Base-by-base conservation (phyloP, 2,329 filamentous ascomycete species). In the Fusarium sarcochroum region DNA sequence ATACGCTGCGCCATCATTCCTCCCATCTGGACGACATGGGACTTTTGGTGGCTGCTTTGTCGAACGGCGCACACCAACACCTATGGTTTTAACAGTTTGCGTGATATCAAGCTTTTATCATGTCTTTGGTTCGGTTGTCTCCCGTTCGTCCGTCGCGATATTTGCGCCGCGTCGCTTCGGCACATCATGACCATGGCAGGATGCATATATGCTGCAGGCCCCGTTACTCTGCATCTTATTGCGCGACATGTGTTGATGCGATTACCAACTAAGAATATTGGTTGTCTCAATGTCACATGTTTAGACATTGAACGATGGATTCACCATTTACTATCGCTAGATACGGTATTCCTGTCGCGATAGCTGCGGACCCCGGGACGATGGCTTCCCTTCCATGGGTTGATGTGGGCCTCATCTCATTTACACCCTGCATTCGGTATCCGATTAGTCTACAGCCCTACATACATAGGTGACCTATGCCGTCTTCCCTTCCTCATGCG, bases 1-100 rank as follows among this genome's bases (percentile, higher is more conserved):
- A 47, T 44, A 56, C 35, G 42, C 23, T 44, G 15, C 63, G 59
- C 59, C 58, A 61, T 18, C 70, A 71, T 73, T 73, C 66, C 68
- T 65, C 44, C 48, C 49, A n/a, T 46, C 15, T 42, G 34, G 32
- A 40, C 27, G 20, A 57, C 14, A n/a, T 42, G 27, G 62, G 41
- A 37, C 25, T 49, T 55, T 57, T 47, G 40, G 46, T 47, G 47
- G 34, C 11, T 41, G 45, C 23, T 42, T 23, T 46, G n/a, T 25
- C 30, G 23, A 30, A 38, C 42, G 8, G n/a, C 18, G 20, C 23
- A 45, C 42, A 48, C 32, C 17, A 30, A 23, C 7, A 34, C 25
- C 44, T 25, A 21, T n/a, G 35, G 27, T 25, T 18, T 48, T 21
- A 5, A 17, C 41, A 20, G 15, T 35, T 52, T 45, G n/a, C 18